Percentiles rank a stretch among this genome's conserved stretches.
phyloP scores from a whole-genome alignment of 208 protist species.

The Trypanosoma lewisi region DNA sequence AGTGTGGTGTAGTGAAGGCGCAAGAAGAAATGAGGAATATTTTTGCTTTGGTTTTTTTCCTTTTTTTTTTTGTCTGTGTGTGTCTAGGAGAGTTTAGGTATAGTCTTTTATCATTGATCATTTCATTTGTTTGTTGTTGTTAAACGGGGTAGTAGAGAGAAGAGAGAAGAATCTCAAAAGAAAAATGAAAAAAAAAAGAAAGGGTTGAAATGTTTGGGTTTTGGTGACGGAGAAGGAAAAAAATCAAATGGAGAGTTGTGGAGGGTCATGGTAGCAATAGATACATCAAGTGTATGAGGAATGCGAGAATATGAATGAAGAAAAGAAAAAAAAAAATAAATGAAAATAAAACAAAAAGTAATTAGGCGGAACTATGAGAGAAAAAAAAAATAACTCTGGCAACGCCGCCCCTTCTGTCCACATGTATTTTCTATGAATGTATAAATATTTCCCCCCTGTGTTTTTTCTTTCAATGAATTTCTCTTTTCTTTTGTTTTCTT shows the following conservation, averaged over 20 bases:
- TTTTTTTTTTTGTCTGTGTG: neutral
- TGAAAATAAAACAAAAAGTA: conserved; percentile 2
- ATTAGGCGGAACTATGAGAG: neutral
- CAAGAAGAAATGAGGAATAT: neutral
- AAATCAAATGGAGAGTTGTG: too few species aligned
- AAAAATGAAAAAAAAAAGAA: conserved; percentile 1
- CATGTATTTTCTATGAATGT: too few species aligned
- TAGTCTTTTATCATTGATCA: neutral
- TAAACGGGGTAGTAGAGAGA: neutral
- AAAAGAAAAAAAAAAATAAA: conserved; percentile 2
- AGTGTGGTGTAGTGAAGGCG: neutral
- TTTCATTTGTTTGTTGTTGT: neutral
- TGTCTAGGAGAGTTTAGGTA: neutral
- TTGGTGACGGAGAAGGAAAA: too few species aligned
- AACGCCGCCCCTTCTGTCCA: neutral
- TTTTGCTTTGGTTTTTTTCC: neutral
- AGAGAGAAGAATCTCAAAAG: conserved; percentile 1
- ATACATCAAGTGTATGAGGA: too few species aligned
- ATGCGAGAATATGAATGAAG: neutral
- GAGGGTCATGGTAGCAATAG: too few species aligned
- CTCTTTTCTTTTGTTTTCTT: too few species aligned
- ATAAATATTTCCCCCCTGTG: too few species aligned
- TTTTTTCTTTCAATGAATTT: too few species aligned
- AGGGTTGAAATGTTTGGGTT: too few species aligned
- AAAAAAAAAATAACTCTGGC: neutral